Evolutionary conservation across 352 stramenopile species (phyloP).

Genomic region (Pythium biforme): DNA sequence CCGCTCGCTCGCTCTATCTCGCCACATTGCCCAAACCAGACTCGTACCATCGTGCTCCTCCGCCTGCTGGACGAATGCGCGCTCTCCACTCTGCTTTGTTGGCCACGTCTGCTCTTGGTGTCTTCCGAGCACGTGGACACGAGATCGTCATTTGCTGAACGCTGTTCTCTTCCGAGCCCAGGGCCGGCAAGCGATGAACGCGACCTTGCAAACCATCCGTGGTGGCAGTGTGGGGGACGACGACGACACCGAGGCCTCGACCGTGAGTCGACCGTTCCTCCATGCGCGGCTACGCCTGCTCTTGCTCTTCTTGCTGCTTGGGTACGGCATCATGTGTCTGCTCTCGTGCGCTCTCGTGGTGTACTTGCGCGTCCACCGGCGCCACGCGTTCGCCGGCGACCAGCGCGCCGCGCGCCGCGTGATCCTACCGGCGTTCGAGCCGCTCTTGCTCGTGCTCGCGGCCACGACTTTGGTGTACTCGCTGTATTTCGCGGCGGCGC

Average conservation of each 20-base stretch:
- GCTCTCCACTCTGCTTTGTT: too few species aligned
- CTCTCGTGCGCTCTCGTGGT: conserved; percentile 30
- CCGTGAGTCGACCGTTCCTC: not conserved
- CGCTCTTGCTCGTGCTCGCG: conserved; percentile 37
- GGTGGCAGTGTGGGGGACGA: not conserved
- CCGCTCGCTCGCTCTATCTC: not conserved
- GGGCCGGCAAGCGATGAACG: too few species aligned
- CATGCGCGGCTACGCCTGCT: conserved; percentile 7
- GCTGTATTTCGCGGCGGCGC: conserved; percentile 29
- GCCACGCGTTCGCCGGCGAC: conserved; percentile 45
- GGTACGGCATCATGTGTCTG: conserved; percentile 22
- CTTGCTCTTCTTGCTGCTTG: conserved; percentile 13
- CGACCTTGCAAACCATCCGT: too few species aligned
- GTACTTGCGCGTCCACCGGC: conserved; percentile 55
- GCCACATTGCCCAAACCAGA: not conserved
- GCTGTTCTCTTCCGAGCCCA: too few species aligned
- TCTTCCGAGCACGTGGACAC: too few species aligned
- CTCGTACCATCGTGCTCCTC: not conserved
- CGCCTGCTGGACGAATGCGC: too few species aligned
- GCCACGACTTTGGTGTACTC: conserved; percentile 9
- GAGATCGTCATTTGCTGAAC: too few species aligned
- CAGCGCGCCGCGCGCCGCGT: conserved; percentile 47
- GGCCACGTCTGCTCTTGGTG: too few species aligned
- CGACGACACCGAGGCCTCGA: not conserved
- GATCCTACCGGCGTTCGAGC: conserved; percentile 71